phyloP scores from a whole-genome alignment of 1,139 yeast species.

The Yamadazyma atlantica region DNA sequence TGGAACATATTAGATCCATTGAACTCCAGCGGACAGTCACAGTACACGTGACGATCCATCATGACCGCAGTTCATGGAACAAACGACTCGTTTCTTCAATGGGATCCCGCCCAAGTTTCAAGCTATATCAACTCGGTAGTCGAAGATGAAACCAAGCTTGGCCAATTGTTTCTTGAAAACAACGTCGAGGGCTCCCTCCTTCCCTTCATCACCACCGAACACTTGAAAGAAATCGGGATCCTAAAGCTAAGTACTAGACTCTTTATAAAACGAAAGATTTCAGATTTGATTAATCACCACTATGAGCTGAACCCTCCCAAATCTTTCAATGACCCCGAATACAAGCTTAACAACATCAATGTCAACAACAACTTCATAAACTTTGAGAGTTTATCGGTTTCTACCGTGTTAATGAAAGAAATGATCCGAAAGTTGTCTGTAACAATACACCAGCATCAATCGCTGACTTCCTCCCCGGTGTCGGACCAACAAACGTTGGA shows the following conservation, averaged over 20 bases:
- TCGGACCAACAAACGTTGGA: slow-evolving; percentile 26
- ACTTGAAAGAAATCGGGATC: slow-evolving; percentile 61
- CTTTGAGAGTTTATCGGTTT: slow-evolving; percentile 34
- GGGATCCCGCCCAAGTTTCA: slow-evolving; percentile 52
- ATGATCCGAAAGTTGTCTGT: slow-evolving; percentile 29
- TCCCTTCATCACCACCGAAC: slow-evolving; percentile 58
- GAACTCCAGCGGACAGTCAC: background rate
- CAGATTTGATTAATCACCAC: slow-evolving; percentile 41
- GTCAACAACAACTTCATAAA: slow-evolving; percentile 34
- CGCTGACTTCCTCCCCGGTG: slow-evolving; percentile 25
- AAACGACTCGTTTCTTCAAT: slow-evolving; percentile 40
- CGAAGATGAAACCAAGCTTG: slow-evolving; percentile 21
- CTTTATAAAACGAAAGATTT: slow-evolving; percentile 47
- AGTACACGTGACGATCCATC: no score
- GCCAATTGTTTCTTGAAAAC: slow-evolving; percentile 46
- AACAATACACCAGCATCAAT: slow-evolving; percentile 17
- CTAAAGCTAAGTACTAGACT: slow-evolving; percentile 42
- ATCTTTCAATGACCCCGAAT: slow-evolving; percentile 31
- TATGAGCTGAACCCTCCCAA: slow-evolving; percentile 30
- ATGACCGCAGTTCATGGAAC: slow-evolving; percentile 13
- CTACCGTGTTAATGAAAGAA: slow-evolving; percentile 38
- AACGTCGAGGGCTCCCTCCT: slow-evolving; percentile 63
- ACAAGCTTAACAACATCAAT: slow-evolving; percentile 27
- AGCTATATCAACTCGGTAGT: slow-evolving; percentile 30
- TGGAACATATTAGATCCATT: background rate